These are phyloP conservation scores for Tolypocladium ovalisporum DNA, from an alignment of 2,329 filamentous ascomycete genomes.

Conservation along the genomic window DNA sequence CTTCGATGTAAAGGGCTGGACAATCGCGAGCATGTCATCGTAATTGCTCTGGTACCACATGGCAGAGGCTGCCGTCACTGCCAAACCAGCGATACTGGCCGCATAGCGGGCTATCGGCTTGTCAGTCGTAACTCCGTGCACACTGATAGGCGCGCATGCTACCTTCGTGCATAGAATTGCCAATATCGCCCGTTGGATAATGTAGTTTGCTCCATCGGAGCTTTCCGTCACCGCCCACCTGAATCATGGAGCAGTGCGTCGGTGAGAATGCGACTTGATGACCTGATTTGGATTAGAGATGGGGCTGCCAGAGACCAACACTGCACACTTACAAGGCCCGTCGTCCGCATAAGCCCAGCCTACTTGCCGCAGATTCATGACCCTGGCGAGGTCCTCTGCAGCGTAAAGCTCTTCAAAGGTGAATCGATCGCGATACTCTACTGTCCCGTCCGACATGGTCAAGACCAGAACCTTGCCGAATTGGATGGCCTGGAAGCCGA, in stretches of 20 bases:
- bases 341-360: slow-evolving; percentile 64
- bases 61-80: slow-evolving; percentile 36
- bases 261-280: slow-evolving; percentile 52
- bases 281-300: slow-evolving; percentile 24
- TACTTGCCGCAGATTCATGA: slow-evolving; percentile 63
- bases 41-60: slow-evolving; percentile 39
- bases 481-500: slow-evolving; percentile 58
- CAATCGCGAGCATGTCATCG: slow-evolving; percentile 63
- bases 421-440: slow-evolving; percentile 69
- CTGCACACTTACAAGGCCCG: slow-evolving; percentile 44
- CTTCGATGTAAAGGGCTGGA: slow-evolving; percentile 34
- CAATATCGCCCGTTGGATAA: slow-evolving; percentile 37
- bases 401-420: slow-evolving; percentile 60
- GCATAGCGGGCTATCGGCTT: slow-evolving; percentile 35
- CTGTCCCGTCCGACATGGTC: slow-evolving; percentile 66
- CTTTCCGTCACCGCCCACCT: slow-evolving; percentile 47
- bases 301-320: neutral
- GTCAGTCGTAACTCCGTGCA: slow-evolving; percentile 5
- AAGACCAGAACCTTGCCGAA: slow-evolving; percentile 64
- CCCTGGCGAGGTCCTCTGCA: slow-evolving; percentile 50
- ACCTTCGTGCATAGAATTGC: slow-evolving; percentile 38
- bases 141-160: slow-evolving; percentile 2
- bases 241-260: slow-evolving; percentile 46
- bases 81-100: slow-evolving; percentile 51
- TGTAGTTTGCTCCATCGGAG: slow-evolving; percentile 47